Base-by-base conservation (phyloP, 495 filamentous ascomycete species). In the Hypoxylon perforatum region DNA sequence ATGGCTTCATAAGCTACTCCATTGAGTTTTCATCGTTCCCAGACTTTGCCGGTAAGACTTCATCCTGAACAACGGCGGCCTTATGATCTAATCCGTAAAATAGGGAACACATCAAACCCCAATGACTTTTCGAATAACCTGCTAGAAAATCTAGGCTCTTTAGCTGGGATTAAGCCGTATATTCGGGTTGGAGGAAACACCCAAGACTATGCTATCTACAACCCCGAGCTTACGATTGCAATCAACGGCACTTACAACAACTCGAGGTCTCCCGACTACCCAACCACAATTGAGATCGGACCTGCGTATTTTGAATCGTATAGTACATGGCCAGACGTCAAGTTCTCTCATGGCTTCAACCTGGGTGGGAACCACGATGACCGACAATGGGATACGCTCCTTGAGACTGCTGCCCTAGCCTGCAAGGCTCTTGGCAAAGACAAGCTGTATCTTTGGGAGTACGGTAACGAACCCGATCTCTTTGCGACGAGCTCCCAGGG, bases 381-480 rank as follows among this genome's bases (percentile, higher is more conserved):
- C 8, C 69, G 72, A 15, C 82, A 79, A 1, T 81, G 82, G 72
- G 73, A 84, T n/a, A 83, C 78, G 4, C 74, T 89, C 3, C 65
- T 86, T 4, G 79, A 80, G 12, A 86, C 86, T 0, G 87, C 85
- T 0, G 78, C 84, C 0, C 70, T 87, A 25, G 88, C 82, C 8
- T 91, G 89, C 75, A 85, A 85, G 62, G 85, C 86, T 8, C 71
- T 90, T 4, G 71, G 76, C 28, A 75, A 69, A 8, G 82, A 78
- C 14, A 83, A 76, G 51, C 72, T 90, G 15, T 77, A 84, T 21
- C 75, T 76, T 57, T 90, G 86, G 87, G 84, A 87, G 54, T 82
- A 88, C 64, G 89, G 88, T 14, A 91, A 91, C 58, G 89, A 91
- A 74, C 87, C 88, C 0, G 88, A 91, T 66, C 75, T 90, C 21